Base-by-base conservation (phyloP, 225 moss, liverwort and hornwort species). In the Antitrichia curtipendula region DNA sequence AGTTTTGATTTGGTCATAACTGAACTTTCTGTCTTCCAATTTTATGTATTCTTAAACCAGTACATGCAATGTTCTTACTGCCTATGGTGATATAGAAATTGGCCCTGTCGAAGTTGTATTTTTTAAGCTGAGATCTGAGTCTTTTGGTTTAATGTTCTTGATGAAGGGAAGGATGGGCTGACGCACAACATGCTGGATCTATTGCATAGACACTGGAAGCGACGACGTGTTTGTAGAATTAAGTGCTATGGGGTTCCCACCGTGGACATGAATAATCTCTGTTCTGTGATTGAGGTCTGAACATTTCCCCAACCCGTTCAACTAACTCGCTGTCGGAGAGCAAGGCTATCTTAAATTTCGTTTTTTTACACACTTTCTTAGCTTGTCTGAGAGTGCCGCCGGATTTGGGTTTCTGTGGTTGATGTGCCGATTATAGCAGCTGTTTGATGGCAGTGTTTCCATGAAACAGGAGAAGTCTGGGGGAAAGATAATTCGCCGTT, bases 121-220 rank as follows among this genome's bases (percentile, higher is more conserved):
- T 5, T 66, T 53, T 23, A 27, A 88, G 61, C 80, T 64, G 83
- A 43, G 56, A 63, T 84, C 71, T 92, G 90, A 86, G 64, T 59
- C 84, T 56, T 17, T 66, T 52, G 76, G 57, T 89, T 61, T 57
- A 82, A 24, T 89, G 69, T 82, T 68, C 56, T 74, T 65, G 65
- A 69, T 94, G 91, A 87, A 98, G 98, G 98, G 86, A 94, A 96
- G 89, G 97, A 99, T 93, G 98, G 98, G 75, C 84, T 99, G 92
- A 99, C 98, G 38, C 98, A 99, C 90, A 99, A 99, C 92, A 99
- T 99, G 98, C 91, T 99, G 89, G 96, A 96, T 83, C 90, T 97
- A 78, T 88, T 99, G 75, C 98, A 97, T 83, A 83, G 91, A 86
- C 97, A 99, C 85, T 99, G 98, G 98, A 99, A 99, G 82, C 92